Base-by-base conservation (phyloP, 2,329 filamentous ascomycete species). In the Alternaria consortialis region DNA sequence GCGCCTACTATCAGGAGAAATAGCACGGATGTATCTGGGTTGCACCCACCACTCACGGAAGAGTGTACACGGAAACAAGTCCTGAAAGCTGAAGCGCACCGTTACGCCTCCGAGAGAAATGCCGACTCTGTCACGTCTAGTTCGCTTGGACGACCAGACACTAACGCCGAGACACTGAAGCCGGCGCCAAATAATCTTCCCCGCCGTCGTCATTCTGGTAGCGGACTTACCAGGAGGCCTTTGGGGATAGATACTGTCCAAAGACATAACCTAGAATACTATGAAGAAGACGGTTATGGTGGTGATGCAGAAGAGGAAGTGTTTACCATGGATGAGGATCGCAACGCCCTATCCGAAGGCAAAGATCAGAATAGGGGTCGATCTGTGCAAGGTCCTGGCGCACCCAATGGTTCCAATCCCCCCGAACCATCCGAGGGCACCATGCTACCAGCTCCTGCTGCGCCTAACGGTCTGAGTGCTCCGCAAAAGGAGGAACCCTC, bases 211-310 rank as follows among this genome's bases (percentile, higher is more conserved):
- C 95, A 96, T 77, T 97, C 93, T 6, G 94, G 93, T 50, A 92
- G 92, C 66, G 93, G 93, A 5, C 84, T 97, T 27, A 88, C 91
- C 60, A 90, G 91, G 72, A 90, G 92, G 25, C 78, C 80, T 8
- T 83, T 86, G 57, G 91, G 93, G 64, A 90, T 97, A 7, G 84
- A 86, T 47, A 86, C 85, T 12, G 79, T 74, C 25, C 84, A 87
- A 9, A 84, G 90, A 53, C 91, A 92, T n/a, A 86, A 91, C 64
- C 84, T 97, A n/a, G 90, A 97, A 76, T 97, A 94, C 69, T 92
- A 96, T 71, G 93, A 97, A 72, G 92, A 97, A 69, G 92, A 94
- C 29, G 93, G 94, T 23, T 94, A 96, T 72, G 88, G 89, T 42
- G 91, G 88, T 2, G 93, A 94, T 78, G 88, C 88, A 67, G 90